Conservation (phyloP, 495 filamentous ascomycete genomes). For the Penicillium steckii region DNA sequence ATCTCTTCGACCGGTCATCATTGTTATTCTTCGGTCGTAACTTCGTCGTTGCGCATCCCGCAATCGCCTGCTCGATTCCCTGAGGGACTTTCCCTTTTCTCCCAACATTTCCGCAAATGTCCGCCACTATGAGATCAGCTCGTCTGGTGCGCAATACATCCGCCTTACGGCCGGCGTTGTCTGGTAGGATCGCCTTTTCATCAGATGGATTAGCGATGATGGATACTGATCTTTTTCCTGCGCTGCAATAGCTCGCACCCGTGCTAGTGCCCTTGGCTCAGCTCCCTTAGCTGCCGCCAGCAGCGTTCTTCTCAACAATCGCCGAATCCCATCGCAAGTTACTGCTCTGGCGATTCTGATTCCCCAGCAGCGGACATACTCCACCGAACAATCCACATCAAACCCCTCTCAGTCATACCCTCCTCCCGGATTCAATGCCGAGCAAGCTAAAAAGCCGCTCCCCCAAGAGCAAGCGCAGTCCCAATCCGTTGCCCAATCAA, state of each 20-base stretch:
- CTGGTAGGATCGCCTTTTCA: slow-evolving; percentile 22
- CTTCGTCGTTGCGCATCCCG: slow-evolving; percentile 25
- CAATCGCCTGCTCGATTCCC: slow-evolving; percentile 23
- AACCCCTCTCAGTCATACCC: slow-evolving; percentile 61
- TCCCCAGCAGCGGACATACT: slow-evolving; percentile 56
- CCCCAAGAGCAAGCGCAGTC: slow-evolving; percentile 43
- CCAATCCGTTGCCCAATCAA: slow-evolving; percentile 32
- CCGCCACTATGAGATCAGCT: slow-evolving; percentile 44
- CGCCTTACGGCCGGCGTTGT: slow-evolving; percentile 33
- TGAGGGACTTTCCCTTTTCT: slow-evolving; percentile 27
- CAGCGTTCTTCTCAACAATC: slow-evolving; percentile 56
- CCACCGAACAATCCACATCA: slow-evolving; percentile 69
- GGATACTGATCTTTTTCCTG: slow-evolving; percentile 6
- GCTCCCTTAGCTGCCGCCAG: slow-evolving; percentile 37
- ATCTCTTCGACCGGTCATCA: slow-evolving; percentile 4
- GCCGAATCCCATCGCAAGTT: slow-evolving; percentile 57
- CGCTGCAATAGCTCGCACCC: slow-evolving; percentile 31
- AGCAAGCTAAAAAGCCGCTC: slow-evolving; percentile 86
- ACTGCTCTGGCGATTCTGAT: slow-evolving; percentile 66
- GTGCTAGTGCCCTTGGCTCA: slow-evolving; percentile 36
- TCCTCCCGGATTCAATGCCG: slow-evolving; percentile 90
- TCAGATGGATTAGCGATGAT: neutral
- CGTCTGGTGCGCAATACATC: slow-evolving; percentile 41
- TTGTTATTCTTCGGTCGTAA: neutral
- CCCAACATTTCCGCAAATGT: slow-evolving; percentile 40